Evolutionary conservation across 371 early-diverging fungal species (phyloP).

Genomic region (Rhizopus delemar): DNA sequence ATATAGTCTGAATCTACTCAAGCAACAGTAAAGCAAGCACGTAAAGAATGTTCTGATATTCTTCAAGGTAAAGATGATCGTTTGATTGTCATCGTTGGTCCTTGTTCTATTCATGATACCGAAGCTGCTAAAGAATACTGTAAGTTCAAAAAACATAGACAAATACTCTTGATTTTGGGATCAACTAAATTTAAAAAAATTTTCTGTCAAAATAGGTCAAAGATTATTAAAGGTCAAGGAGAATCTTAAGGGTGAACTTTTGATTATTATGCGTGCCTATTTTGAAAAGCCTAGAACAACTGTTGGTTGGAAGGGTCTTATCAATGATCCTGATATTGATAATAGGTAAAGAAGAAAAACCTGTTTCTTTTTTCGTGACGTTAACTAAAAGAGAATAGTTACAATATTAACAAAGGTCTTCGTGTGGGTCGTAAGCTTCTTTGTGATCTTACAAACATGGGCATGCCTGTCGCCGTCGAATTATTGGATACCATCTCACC

Average conservation of each 20-base stretch:
- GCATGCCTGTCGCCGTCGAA: conserved; percentile 87
- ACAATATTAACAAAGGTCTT: conserved; percentile 90
- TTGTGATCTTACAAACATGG: conserved; percentile 72
- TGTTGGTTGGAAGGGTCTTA: conserved; percentile 93
- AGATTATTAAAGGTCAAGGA: conserved; percentile 63
- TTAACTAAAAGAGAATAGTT: conserved; percentile 36
- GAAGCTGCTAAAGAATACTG: conserved; percentile 83
- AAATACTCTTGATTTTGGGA: no score
- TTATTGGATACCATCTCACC: conserved; percentile 93
- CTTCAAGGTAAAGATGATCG: conserved; percentile 83
- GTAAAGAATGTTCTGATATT: conserved; percentile 68
- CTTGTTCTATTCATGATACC: conserved; percentile 89
- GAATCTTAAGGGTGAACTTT: conserved; percentile 60
- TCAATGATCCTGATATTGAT: conserved; percentile 88
- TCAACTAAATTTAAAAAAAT: no score
- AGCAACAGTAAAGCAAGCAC: conserved; percentile 55
- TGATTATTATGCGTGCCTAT: conserved; percentile 90
- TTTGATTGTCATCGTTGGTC: conserved; percentile 87
- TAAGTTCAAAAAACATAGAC: conserved; percentile 12
- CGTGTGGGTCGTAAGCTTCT: conserved; percentile 81
- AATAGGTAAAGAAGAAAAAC: conserved; percentile 49
- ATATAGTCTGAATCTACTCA: conserved; percentile 29
- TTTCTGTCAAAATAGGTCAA: conserved; percentile 33
- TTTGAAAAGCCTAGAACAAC: conserved; percentile 96
- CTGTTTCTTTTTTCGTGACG: neutral